A percentile compares a stretch with the other conserved stretches of the same genome.
Evolutionary conservation across 2,329 filamentous ascomycete genomes (phyloP).

Genomic region (Pseudogymnoascus sp.): DNA sequence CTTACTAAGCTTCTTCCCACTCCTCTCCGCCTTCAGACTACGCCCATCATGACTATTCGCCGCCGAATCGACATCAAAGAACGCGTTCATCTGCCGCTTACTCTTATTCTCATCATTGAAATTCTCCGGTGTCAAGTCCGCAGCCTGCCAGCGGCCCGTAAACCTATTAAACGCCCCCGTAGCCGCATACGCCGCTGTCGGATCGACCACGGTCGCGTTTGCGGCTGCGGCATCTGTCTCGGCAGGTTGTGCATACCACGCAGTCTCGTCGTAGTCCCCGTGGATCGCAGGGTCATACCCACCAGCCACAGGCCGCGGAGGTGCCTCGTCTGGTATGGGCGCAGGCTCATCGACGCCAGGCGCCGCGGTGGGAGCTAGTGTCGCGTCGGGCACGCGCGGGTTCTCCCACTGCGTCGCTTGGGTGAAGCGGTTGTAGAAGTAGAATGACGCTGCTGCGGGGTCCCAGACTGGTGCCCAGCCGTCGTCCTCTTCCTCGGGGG

Average conservation of each 20-base stretch:
- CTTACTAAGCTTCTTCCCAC: slow-evolving; percentile 74
- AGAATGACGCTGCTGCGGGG: slow-evolving; percentile 56
- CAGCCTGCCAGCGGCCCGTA: slow-evolving; percentile 72
- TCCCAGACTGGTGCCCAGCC: slow-evolving; percentile 84
- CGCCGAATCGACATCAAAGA: slow-evolving; percentile 90
- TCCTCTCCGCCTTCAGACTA: slow-evolving; percentile 84
- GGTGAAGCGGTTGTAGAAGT: slow-evolving; percentile 79
- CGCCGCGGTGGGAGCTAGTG: slow-evolving; percentile 19
- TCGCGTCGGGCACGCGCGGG: slow-evolving; percentile 55
- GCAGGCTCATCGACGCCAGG: slow-evolving; percentile 28
- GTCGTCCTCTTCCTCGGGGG: slow-evolving; percentile 49
- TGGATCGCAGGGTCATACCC: slow-evolving; percentile 96
- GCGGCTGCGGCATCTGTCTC: slow-evolving; percentile 31
- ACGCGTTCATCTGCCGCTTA: slow-evolving; percentile 80
- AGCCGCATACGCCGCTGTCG: slow-evolving; percentile 50
- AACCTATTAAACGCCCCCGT: slow-evolving; percentile 83
- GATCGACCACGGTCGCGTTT: slow-evolving; percentile 30
- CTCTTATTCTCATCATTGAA: slow-evolving; percentile 85
- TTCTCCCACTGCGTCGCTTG: slow-evolving; percentile 75
- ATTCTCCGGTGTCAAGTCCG: slow-evolving; percentile 58
- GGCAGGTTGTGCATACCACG: slow-evolving; percentile 72
- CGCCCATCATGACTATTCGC: slow-evolving; percentile 84
- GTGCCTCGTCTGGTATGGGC: slow-evolving; percentile 24
- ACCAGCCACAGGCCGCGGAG: slow-evolving; percentile 37
- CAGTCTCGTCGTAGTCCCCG: slow-evolving; percentile 89